Evolutionary conservation across 2,329 filamentous ascomycete species (phyloP).

Genomic region (Alternaria conjuncta): DNA sequence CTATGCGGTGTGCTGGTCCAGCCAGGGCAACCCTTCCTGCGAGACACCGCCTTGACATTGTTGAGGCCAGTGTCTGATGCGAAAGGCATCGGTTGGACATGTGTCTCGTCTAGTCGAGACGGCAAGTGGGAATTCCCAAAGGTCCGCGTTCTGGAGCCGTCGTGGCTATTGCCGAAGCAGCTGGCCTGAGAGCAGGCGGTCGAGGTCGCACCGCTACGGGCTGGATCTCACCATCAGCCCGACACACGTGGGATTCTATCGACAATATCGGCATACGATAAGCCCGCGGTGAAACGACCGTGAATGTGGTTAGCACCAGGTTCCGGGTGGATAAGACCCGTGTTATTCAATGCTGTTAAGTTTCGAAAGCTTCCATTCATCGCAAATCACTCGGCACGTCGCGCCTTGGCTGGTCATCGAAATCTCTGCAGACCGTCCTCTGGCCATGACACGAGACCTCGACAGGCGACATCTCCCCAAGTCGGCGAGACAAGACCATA

Average conservation of each 20-base stretch:
- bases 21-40: slow-evolving; percentile 29
- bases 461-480: slow-evolving; percentile 2
- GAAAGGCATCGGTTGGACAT: slow-evolving; percentile 21
- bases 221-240: slow-evolving; percentile 7
- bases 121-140: slow-evolving; percentile 39
- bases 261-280: slow-evolving; percentile 9
- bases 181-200: slow-evolving; percentile 21
- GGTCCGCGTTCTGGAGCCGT: slow-evolving; percentile 42
- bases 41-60: slow-evolving; percentile 26
- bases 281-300: slow-evolving; percentile 10
- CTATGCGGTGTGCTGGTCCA: slow-evolving; percentile 31
- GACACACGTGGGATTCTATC: slow-evolving; percentile 10
- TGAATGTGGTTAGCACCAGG: slow-evolving; percentile 7
- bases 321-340: slow-evolving; percentile 4
- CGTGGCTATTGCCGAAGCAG: slow-evolving; percentile 24
- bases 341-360: slow-evolving; percentile 3
- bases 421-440: slow-evolving; percentile 11
- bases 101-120: slow-evolving; percentile 38
- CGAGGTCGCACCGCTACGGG: slow-evolving; percentile 29
- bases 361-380: slow-evolving; percentile 9
- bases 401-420: slow-evolving; percentile 13
- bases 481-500: slow-evolving; percentile 7
- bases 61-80: slow-evolving; percentile 16
- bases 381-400: slow-evolving; percentile 9
- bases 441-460: slow-evolving; percentile 7